Percentiles rank a stretch among this genome's conserved stretches.
phyloP scores from a whole-genome alignment of 192 early-diverging fungal genomes.

The Pilobolus umbonatus region DNA sequence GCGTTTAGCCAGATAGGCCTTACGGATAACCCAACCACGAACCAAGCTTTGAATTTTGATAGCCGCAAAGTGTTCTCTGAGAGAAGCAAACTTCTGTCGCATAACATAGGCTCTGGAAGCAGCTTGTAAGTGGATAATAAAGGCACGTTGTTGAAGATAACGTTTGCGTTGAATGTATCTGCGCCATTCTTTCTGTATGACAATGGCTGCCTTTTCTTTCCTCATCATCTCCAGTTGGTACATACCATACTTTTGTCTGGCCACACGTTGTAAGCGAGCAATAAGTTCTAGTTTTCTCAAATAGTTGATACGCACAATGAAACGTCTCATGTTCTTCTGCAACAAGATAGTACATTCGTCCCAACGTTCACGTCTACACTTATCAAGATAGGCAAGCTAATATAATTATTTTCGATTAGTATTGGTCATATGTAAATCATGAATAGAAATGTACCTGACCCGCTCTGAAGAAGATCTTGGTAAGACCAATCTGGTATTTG shows the following conservation, averaged over 20 bases:
- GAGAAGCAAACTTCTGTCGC: conserved; percentile 47
- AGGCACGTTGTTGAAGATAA: conserved; percentile 38
- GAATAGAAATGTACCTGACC: conserved; percentile 53
- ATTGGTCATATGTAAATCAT: not conserved
- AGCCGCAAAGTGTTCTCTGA: conserved; percentile 65
- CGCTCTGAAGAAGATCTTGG: conserved; percentile 99
- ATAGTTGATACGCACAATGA: conserved; percentile 60
- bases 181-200: conserved; percentile 74
- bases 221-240: conserved; percentile 50
- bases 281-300: conserved; percentile 48
- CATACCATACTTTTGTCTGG: conserved; percentile 57
- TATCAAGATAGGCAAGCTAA: conserved; percentile 78
- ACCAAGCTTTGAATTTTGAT: conserved; percentile 70
- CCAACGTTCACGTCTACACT: conserved; percentile 80
- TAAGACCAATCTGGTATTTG: conserved; percentile 88
- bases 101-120: conserved; percentile 62
- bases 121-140: conserved; percentile 62
- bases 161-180: conserved; percentile 53
- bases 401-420: not conserved
- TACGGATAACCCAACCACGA: conserved; percentile 63
- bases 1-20: conserved; percentile 47
- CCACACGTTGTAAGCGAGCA: conserved; percentile 60
- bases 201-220: conserved; percentile 61
- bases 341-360: conserved; percentile 82
- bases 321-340: conserved; percentile 82